A percentile compares a stretch with the other conserved stretches of the same genome.
phyloP scores from a whole-genome alignment of 1,139 yeast genomes.

The Kurtzmaniella quercitrusa region DNA sequence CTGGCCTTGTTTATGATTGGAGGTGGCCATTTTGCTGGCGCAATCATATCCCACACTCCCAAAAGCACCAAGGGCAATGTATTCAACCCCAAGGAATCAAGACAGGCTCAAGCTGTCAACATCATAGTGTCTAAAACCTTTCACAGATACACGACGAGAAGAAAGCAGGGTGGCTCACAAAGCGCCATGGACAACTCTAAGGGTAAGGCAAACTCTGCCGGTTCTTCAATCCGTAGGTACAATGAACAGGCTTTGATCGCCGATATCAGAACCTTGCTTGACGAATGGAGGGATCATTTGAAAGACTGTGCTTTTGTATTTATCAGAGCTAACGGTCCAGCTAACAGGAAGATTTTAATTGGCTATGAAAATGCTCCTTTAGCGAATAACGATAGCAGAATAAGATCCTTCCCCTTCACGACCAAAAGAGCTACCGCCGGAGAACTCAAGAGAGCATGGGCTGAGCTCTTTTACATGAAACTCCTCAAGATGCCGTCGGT shows the following conservation, averaged over 20 bases:
- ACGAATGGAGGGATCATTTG: constrained; percentile 59
- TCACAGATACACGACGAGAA: constrained; percentile 92
- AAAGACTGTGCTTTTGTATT: constrained; percentile 65
- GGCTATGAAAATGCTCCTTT: constrained; percentile 60
- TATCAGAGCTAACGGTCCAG: constrained; percentile 76
- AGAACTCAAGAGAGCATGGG: constrained; percentile 85
- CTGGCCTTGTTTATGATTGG: constrained; percentile 92
- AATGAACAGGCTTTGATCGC: constrained; percentile 79
- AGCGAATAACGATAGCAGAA: constrained; percentile 48
- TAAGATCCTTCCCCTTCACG: constrained; percentile 77
- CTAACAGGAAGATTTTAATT: constrained; percentile 60
- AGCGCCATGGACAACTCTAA: constrained; percentile 86
- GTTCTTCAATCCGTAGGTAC: constrained; percentile 82
- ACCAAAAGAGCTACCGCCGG: constrained; percentile 82
- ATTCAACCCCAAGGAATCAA: constrained; percentile 35
- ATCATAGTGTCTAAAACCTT: constrained; percentile 77
- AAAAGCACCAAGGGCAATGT: constrained; percentile 52
- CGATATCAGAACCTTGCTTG: constrained; percentile 68
- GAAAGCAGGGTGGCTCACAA: constrained; percentile 98
- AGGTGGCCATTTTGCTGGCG: constrained; percentile 98
- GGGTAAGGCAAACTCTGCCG: constrained; percentile 97
- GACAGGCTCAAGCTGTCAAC: constrained; percentile 58
- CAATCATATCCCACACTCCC: constrained; percentile 73
- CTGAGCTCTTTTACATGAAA: constrained; percentile 60
- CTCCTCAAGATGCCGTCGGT: constrained; percentile 54